Evolutionary conservation across 2,329 filamentous ascomycete genomes (phyloP), one percentile per base, ranked within the genome.

Genomic region (Diaporthe sp.): DNA sequence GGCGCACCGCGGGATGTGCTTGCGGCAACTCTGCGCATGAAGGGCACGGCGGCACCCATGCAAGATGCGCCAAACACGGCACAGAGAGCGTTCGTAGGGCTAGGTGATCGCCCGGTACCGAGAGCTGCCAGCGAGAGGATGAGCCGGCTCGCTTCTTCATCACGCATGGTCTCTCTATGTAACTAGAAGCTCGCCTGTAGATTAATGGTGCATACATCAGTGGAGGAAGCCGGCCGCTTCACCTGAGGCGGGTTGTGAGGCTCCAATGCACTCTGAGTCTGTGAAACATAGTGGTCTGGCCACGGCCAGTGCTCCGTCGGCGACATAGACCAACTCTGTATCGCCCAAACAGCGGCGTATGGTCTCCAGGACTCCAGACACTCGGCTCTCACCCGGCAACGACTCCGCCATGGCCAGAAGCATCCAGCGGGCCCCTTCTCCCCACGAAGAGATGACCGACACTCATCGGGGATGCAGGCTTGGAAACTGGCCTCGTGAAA

Each of bases 41-140:
- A 66, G 27, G 37, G 58, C 58, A 42, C 42, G 51, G 12, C 44
- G 27, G 25, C 30, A 19, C 22, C 12, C 44, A 68, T 68, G 63
- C 63, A 53, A 68, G 44, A 51, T 68, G 63, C 63, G 63, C 63
- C 47, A 68, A 68, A 47, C 19, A 25, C 63, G 63, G 63, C 63
- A 68, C 63, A 39, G n/a, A 68, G 32, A 39, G 22, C 15, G 5
- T 12, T 68, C 63, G 63, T 53, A 68, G 63, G 63, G 63, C 63
- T 68, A 47, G 32, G 63, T 53, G 63, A 68, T 68, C 63, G 63
- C 44, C 42, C 63, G 63, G 30, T 37, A 50, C 63, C 63, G 44
- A 51, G 13, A 39, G 10, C 15, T 66, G 44, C 19, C 44, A 47
- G 44, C n/a, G n/a, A 51, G 22, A 25, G 63, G 44, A 53, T 37